phyloP scores from a whole-genome alignment of 495 filamentous ascomycete species.

The Sporormia fimetaria region DNA sequence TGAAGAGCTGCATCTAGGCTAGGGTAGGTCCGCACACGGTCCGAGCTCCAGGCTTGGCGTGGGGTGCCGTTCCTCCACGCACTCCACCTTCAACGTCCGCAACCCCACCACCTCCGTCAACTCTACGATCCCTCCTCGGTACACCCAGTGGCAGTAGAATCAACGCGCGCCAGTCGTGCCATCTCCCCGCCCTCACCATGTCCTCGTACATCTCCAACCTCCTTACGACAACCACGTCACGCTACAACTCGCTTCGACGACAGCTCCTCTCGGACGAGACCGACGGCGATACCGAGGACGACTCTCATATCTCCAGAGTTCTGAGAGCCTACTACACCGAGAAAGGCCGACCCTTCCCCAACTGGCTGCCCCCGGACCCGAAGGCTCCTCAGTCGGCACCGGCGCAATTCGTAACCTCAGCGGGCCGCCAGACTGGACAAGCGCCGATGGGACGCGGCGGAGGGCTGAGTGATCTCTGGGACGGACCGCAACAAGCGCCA shows the following conservation, averaged over 20 bases:
- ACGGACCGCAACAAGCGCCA: conserved; percentile 40
- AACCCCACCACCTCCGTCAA: too few relatives aligned
- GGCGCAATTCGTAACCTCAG: conserved; percentile 35
- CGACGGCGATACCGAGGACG: conserved; percentile 88
- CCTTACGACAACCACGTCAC: conserved; percentile 66
- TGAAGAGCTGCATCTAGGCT: too few relatives aligned
- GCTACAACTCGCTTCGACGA: conserved; percentile 68
- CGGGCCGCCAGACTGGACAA: conserved; percentile 29
- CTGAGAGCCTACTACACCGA: conserved; percentile 92
- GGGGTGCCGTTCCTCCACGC: too few relatives aligned
- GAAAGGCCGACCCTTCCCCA: conserved; percentile 69
- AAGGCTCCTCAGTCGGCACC: conserved; percentile 50
- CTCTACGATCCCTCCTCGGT: too few relatives aligned
- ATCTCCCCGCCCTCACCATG: too few relatives aligned
- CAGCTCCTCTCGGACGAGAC: conserved; percentile 65
- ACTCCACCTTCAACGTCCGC: too few relatives aligned
- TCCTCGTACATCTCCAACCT: conserved; percentile 69
- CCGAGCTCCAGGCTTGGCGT: too few relatives aligned
- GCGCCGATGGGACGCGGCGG: conserved; percentile 34
- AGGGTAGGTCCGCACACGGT: too few relatives aligned
- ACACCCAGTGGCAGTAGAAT: too few relatives aligned
- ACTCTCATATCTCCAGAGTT: conserved; percentile 87
- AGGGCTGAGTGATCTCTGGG: conserved; percentile 75
- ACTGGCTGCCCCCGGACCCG: conserved; percentile 82
- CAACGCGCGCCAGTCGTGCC: too few relatives aligned